Conservation (phyloP, 441 rosid species). For the California macrophylla region DNA sequence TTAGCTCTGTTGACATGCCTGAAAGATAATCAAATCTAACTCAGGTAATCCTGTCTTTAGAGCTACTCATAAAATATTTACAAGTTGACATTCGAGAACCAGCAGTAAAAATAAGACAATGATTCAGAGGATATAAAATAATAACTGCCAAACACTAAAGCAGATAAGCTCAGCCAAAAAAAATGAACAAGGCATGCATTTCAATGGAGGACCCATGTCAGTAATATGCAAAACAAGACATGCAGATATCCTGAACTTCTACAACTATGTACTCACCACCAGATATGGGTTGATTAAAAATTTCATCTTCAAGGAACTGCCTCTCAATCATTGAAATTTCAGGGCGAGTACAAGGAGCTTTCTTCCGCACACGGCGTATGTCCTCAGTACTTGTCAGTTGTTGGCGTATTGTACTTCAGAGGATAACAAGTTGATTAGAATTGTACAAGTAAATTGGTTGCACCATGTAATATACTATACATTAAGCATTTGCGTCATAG, state of each 20-base stretch:
- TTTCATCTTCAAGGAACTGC: constrained; percentile 61
- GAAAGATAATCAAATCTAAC: constrained; percentile 26
- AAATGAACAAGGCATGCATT: neutral
- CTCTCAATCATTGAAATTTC: constrained; percentile 81
- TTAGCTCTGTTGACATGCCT: constrained; percentile 64
- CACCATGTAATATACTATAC: neutral
- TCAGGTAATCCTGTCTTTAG: neutral
- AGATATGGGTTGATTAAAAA: constrained; percentile 51
- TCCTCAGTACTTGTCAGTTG: constrained; percentile 82
- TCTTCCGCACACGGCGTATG: constrained; percentile 85
- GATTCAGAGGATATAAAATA: neutral
- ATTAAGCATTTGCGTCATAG: neutral
- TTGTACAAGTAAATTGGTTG: constrained; percentile 3
- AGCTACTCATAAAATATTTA: neutral
- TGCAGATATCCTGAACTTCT: constrained; percentile 5
- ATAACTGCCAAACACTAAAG: constrained; percentile 2
- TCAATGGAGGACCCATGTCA: neutral
- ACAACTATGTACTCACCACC: constrained; percentile 50
- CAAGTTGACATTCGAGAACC: neutral
- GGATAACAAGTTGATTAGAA: constrained; percentile 23
- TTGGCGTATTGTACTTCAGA: constrained; percentile 68
- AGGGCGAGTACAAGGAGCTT: constrained; percentile 87
- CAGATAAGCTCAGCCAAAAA: neutral
- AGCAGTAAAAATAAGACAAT: neutral
- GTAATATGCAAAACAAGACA: neutral